phyloP scores from a whole-genome alignment of 2,329 filamentous ascomycete species.

The Epichloe sibirici region DNA sequence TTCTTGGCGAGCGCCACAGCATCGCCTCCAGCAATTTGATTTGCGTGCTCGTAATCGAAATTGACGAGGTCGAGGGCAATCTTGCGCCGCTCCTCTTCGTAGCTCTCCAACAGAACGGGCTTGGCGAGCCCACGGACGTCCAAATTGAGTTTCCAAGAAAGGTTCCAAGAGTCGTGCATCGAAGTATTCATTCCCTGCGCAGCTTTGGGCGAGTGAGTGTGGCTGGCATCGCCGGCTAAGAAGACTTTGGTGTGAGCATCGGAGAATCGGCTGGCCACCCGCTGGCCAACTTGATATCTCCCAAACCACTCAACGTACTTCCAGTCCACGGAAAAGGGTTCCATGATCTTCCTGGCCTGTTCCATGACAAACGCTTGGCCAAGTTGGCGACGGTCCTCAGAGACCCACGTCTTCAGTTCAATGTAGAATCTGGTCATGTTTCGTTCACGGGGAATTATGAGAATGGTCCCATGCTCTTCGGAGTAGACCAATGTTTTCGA shows the following conservation, averaged over 20 bases:
- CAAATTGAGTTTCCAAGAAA: conserved; percentile 40
- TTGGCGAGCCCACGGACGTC: conserved; percentile 43
- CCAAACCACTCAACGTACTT: conserved; percentile 58
- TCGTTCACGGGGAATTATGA: conserved; percentile 62
- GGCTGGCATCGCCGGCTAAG: conserved; percentile 57
- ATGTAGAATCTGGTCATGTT: conserved; percentile 58
- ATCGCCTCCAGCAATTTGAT: conserved; percentile 49
- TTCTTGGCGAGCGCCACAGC: conserved; percentile 52
- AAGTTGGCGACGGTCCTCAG: conserved; percentile 26
- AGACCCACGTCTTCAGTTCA: conserved; percentile 36
- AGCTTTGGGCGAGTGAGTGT: conserved; percentile 61
- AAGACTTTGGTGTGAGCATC: conserved; percentile 52
- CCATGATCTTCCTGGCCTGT: conserved; percentile 48
- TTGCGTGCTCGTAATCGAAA: conserved; percentile 46
- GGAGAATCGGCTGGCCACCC: conserved; percentile 57
- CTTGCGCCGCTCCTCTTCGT: conserved; percentile 50
- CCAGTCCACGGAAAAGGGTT: conserved; percentile 45
- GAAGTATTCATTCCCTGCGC: conserved; percentile 56
- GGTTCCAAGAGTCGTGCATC: conserved; percentile 50
- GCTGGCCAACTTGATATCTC: conserved; percentile 58
- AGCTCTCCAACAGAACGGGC: conserved; percentile 43
- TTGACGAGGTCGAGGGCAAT: conserved; percentile 46
- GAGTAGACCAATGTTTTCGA: conserved; percentile 60
- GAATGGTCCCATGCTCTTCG: conserved; percentile 53
- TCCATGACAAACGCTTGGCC: conserved; percentile 60